Conservation (phyloP, 306 rosid species). For the Acacia confusa region DNA sequence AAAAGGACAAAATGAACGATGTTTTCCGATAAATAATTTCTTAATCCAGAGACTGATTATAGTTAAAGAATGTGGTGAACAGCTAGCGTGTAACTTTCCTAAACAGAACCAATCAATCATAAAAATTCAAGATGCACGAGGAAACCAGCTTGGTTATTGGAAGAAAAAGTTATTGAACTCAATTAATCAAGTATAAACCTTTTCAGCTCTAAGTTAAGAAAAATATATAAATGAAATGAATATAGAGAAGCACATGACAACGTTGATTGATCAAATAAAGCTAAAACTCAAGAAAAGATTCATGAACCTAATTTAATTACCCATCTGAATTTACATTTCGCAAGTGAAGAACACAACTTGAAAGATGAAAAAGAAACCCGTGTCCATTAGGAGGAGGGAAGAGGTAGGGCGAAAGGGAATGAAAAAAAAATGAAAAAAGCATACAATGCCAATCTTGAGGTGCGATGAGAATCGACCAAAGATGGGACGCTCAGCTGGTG, state of each 20-base stretch:
- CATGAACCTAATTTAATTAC: background rate
- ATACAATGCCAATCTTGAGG: constrained; percentile 91
- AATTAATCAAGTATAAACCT: background rate
- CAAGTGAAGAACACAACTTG: constrained; percentile 8
- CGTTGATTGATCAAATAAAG: background rate
- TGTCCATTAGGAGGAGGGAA: background rate
- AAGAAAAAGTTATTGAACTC: background rate
- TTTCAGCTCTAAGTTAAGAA: background rate
- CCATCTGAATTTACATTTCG: background rate
- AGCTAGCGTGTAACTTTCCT: background rate
- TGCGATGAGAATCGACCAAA: constrained; percentile 93
- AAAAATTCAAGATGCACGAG: constrained; percentile 8
- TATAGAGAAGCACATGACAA: background rate
- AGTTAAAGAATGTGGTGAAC: constrained; percentile 14
- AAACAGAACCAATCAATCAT: background rate
- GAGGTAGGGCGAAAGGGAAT: background rate
- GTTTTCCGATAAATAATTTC: background rate
- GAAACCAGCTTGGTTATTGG: background rate
- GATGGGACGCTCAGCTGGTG: constrained; percentile 78
- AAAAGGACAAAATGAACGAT: constrained; percentile 17
- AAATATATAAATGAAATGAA: background rate
- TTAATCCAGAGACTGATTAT: background rate
- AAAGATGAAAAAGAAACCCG: constrained; percentile 25
- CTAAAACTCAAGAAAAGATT: background rate
- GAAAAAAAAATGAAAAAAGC: background rate